Percentiles rank a stretch among this genome's conserved stretches.
phyloP scores from a whole-genome alignment of 176 grass and related monocot species.

The Ensete ventricosum region DNA sequence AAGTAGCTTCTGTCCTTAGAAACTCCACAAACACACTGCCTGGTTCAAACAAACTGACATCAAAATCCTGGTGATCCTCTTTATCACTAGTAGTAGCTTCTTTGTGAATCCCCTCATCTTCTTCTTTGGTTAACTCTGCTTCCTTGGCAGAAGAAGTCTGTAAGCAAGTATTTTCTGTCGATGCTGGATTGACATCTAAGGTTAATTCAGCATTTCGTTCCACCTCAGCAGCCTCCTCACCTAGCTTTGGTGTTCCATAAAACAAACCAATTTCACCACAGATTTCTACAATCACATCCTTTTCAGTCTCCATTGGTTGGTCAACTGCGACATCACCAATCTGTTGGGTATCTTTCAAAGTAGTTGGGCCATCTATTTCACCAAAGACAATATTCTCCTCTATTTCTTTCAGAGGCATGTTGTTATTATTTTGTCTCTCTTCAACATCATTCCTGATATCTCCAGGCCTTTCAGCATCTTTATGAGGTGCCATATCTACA shows the following conservation, averaged over 20 bases:
- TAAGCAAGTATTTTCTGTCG: slow-evolving; percentile 6
- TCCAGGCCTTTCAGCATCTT: not conserved
- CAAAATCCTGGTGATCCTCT: slow-evolving; percentile 5
- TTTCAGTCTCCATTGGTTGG: not conserved
- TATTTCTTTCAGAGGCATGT: slow-evolving; percentile 7
- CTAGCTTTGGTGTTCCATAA: not conserved
- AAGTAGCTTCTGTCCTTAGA: slow-evolving; percentile 59
- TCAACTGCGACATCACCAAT: not conserved
- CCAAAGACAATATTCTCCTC: slow-evolving; percentile 15
- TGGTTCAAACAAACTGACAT: slow-evolving; percentile 27
- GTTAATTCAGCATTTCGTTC: not conserved
- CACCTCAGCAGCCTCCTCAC: not conserved
- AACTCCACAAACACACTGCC: slow-evolving; percentile 82
- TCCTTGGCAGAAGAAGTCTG: not conserved
- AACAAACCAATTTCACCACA: not conserved
- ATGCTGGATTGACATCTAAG: slow-evolving; percentile 9
- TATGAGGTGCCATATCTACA: not conserved
- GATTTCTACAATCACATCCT: not conserved
- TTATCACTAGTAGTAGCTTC: not conserved
- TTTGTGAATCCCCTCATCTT: slow-evolving; percentile 13
- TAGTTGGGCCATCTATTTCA: slow-evolving; percentile 3
- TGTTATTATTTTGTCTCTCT: slow-evolving; percentile 13
- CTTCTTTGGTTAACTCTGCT: slow-evolving; percentile 8
- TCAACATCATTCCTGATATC: not conserved
- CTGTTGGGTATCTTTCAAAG: not conserved